Evolutionary conservation across 2,329 filamentous ascomycete species (phyloP).

Genomic region (Hypoxylon sp.): DNA sequence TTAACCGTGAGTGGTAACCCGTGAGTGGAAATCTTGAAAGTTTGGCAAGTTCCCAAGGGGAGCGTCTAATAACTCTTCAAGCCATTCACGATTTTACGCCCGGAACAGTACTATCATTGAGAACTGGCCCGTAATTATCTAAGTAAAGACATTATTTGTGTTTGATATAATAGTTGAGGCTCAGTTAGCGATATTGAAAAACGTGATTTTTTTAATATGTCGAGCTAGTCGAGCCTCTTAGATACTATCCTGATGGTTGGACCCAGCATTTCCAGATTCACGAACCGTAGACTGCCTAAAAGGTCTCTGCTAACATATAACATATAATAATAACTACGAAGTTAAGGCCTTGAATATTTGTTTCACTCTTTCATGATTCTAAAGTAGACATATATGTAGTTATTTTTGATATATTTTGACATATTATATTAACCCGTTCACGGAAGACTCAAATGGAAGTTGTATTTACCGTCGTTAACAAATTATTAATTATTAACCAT

Average conservation of each 20-base stretch:
- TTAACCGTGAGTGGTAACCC: background rate
- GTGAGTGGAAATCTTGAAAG: background rate
- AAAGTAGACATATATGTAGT: too few species aligned
- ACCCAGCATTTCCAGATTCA: background rate
- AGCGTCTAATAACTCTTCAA: background rate
- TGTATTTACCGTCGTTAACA: background rate
- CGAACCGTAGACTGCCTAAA: background rate
- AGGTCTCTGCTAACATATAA: background rate
- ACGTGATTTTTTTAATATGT: background rate
- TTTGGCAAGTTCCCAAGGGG: background rate
- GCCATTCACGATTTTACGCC: background rate
- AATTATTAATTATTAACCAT: background rate
- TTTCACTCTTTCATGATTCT: too few species aligned
- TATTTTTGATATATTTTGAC: too few species aligned
- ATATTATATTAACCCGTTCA: too few species aligned
- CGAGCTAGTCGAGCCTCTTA: too few species aligned
- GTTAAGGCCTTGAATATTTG: too few species aligned
- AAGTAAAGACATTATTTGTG: background rate
- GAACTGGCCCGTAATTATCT: background rate
- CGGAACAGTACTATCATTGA: background rate
- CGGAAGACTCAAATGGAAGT: too few species aligned
- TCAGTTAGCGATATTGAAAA: background rate
- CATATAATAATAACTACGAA: too few species aligned
- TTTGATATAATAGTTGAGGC: background rate
- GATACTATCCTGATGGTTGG: too few species aligned